Evolutionary conservation across 768 basidiomycete genomes (phyloP).

Genomic region (Phaeotremella skinneri): DNA sequence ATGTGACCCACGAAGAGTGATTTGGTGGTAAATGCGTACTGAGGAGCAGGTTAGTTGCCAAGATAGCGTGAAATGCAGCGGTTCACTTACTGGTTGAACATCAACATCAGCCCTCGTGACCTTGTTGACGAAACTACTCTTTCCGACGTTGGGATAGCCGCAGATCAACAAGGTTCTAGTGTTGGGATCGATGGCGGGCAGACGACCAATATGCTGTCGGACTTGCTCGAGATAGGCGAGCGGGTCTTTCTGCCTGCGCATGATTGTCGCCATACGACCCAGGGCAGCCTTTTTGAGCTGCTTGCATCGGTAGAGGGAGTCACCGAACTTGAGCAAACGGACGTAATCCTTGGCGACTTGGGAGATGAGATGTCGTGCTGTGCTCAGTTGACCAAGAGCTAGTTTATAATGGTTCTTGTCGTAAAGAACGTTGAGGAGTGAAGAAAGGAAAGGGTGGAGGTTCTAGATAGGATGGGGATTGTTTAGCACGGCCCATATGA

Average conservation of each 20-base stretch:
- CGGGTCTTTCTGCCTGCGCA: conserved; percentile 97
- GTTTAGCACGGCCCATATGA: background rate
- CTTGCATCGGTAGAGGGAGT: conserved; percentile 96
- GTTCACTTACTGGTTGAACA: conserved; percentile 69
- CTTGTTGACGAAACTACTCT: conserved; percentile 99
- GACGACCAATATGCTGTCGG: conserved; percentile 96
- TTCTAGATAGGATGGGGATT: conserved; percentile 61
- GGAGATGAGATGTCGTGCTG: conserved; percentile 91
- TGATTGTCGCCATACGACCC: conserved; percentile 98
- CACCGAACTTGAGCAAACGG: conserved; percentile 94
- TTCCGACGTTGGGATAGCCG: conserved; percentile 98
- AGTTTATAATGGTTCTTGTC: conserved; percentile 99
- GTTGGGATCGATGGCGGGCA: conserved; percentile 96
- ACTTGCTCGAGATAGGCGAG: conserved; percentile 98
- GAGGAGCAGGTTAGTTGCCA: conserved; percentile 8
- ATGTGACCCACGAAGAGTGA: conserved; percentile 97
- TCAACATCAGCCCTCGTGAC: conserved; percentile 99
- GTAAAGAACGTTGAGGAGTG: conserved; percentile 95
- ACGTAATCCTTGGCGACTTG: conserved; percentile 97
- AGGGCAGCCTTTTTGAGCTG: conserved; percentile 96
- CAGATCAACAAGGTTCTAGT: conserved; percentile 96
- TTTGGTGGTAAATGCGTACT: conserved; percentile 97
- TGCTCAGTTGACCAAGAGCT: conserved; percentile 92
- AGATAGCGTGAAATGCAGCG: background rate
- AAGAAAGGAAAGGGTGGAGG: conserved; percentile 92